Base-by-base conservation (phyloP, 805 yeast genomes). In the Dipodascus geniculatus region DNA sequence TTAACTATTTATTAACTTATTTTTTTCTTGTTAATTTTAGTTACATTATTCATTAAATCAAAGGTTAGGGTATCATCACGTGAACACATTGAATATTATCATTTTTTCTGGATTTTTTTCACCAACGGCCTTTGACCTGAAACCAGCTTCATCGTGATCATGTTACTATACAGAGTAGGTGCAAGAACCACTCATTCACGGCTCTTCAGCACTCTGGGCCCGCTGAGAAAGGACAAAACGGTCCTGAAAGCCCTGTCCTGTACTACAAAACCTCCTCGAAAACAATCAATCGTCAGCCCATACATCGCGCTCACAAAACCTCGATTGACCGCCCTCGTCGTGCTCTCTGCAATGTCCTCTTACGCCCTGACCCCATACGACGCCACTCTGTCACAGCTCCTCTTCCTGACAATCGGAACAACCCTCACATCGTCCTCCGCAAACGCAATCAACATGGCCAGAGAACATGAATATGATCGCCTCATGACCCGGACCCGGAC, bases 371-470 rank as follows among this genome's bases (percentile, higher is more conserved):
- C 96, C 0, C 98, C 99, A 1, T 76, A 77, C 58, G 80, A 90
- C 9, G 87, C 89, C 0, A 80, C 93, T 0, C 67, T 91, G 2
- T 71, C 79, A 3, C 83, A 87, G 57, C 75, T 93, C 50, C 62
- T 86, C 31, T 81, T 81, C 59, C 72, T 93, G 31, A 87, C 96
- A 0, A 68, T 76, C 0, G 99, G 99, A 16, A 93, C 97, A 0
- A 79, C 91, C 1, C 70, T 93, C 33, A 80, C 93, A 58, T 88
- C 96, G 0, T 95, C 95, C 9, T 82, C 96, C 1, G 99, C 99
- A 1, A 93, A 93, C 69, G 95, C 98, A 2, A 88, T 93, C 50
- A 93, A 93, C 65, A 91, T 90, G 96, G 98, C 89, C 1, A 74
- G 99, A 60, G 99, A 93, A 68, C 96, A 96, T 1, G 85, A 80